Percentiles rank a stretch among this genome's conserved stretches.
phyloP scores from a whole-genome alignment of 768 basidiomycete genomes.

The Xerocomellus amylosporus region DNA sequence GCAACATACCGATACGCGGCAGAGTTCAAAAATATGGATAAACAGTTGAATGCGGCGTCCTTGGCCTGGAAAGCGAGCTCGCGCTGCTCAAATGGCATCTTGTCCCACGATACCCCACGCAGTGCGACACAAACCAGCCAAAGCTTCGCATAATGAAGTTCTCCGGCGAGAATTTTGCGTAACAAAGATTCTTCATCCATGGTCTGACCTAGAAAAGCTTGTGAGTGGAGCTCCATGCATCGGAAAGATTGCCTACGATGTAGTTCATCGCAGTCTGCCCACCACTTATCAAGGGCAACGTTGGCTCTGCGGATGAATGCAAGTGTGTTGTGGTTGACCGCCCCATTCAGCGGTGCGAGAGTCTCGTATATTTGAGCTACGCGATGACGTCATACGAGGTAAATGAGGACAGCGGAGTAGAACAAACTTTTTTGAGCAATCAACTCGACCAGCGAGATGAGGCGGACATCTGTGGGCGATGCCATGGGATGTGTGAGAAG shows the following conservation, averaged over 20 bases:
- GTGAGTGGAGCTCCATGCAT: constrained; percentile 7
- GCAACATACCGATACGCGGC: constrained; percentile 70
- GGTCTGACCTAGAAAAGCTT: constrained; percentile 49
- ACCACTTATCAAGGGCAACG: constrained; percentile 87
- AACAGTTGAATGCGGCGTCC: constrained; percentile 83
- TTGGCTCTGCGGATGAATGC: constrained; percentile 87
- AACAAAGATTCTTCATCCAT: constrained; percentile 86
- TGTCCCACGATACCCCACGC: constrained; percentile 91
- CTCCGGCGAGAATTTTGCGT: constrained; percentile 83
- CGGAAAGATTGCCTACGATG: constrained; percentile 51
- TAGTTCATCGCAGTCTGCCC: constrained; percentile 81
- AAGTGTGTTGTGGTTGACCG: constrained; percentile 80
- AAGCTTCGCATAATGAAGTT: constrained; percentile 89
- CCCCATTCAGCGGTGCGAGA: constrained; percentile 78
- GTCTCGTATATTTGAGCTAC: constrained; percentile 93
- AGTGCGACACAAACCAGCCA: constrained; percentile 94
- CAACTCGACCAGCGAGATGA: constrained; percentile 85
- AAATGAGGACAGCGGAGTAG: not conserved
- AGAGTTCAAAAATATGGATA: constrained; percentile 80
- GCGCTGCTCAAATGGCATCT: constrained; percentile 92
- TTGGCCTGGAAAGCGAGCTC: constrained; percentile 95
- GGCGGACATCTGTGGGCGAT: constrained; percentile 84
- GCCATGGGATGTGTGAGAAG: constrained; percentile 83
- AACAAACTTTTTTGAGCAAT: constrained; percentile 85
- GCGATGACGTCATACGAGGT: constrained; percentile 2